phyloP scores from a whole-genome alignment of 768 basidiomycete genomes.

The Omphalotus guepiniiformis region DNA sequence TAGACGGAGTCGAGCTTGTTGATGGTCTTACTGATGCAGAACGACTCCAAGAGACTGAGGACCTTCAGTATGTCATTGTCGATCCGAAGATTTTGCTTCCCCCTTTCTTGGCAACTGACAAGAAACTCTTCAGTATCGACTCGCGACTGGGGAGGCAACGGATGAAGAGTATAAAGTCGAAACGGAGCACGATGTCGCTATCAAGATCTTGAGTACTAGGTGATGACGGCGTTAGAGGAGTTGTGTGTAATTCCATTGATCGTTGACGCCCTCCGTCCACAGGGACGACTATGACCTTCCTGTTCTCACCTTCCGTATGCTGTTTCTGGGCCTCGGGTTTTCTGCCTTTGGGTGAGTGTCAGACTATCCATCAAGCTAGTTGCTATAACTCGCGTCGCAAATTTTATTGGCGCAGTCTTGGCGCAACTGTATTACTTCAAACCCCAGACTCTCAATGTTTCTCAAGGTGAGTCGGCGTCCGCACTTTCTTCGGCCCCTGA shows the following conservation, averaged over 20 bases:
- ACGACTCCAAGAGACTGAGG: too few species aligned
- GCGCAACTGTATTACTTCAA: conserved; percentile 36
- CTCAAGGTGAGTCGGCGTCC: conserved; percentile 24
- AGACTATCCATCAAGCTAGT: conserved; percentile 3
- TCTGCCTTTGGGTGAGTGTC: conserved; percentile 37
- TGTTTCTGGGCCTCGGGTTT: conserved; percentile 37
- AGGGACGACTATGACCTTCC: conserved; percentile 33
- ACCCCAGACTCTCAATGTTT: conserved; percentile 31
- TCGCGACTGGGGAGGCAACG: conserved; percentile 25
- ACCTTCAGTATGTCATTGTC: too few species aligned
- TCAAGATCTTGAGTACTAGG: conserved; percentile 28
- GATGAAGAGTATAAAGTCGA: conserved; percentile 32
- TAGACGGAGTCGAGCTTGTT: too few species aligned
- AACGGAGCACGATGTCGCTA: conserved; percentile 34
- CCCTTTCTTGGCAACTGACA: too few species aligned
- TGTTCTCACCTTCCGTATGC: conserved; percentile 34
- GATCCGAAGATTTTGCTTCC: too few species aligned
- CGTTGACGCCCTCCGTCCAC: conserved; percentile 18
- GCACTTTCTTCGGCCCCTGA: conserved; percentile 21
- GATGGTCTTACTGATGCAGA: too few species aligned
- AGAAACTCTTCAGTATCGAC: conserved; percentile 20
- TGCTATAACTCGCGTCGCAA: not conserved
- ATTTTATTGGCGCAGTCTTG: conserved; percentile 20
- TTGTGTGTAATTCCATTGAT: not conserved
- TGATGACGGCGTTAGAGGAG: conserved; percentile 4